A percentile compares a stretch with the other conserved stretches of the same genome.
These are phyloP conservation scores for Chaetoceros tenuissimus DNA, from an alignment of 108 stramenopile genomes.

Conservation along the genomic window DNA sequence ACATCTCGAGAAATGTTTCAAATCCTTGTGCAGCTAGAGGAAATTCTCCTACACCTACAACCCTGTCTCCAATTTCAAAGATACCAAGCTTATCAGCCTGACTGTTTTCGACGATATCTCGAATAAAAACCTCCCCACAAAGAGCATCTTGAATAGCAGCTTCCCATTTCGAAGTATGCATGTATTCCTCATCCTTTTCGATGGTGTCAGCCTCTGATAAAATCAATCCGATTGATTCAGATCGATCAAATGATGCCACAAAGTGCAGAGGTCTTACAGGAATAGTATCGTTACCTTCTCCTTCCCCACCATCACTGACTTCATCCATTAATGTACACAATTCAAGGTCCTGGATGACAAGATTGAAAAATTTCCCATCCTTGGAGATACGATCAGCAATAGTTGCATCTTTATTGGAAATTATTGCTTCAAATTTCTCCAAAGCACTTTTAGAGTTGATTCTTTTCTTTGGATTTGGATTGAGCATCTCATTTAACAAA, in stretches of 20 bases:
- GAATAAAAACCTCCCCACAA: slow-evolving; percentile 65
- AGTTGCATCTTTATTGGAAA: slow-evolving; percentile 4
- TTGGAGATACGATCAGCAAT: slow-evolving; percentile 16
- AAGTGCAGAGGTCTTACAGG: slow-evolving; percentile 68
- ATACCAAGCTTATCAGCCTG: slow-evolving; percentile 63
- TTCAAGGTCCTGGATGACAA: slow-evolving; percentile 49
- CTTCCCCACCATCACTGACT: slow-evolving; percentile 10
- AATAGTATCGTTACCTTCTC: slow-evolving; percentile 1
- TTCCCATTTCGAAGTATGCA: slow-evolving; percentile 24
- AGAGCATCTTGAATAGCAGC: slow-evolving; percentile 43
- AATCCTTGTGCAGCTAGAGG: slow-evolving; percentile 59
- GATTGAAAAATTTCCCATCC: slow-evolving; percentile 42
- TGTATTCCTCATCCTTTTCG: slow-evolving; percentile 25
- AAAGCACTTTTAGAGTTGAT: slow-evolving; percentile 43
- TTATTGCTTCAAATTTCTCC: slow-evolving; percentile 22
- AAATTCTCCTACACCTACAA: slow-evolving; percentile 67
- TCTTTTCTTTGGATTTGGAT: slow-evolving; percentile 38
- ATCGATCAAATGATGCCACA: slow-evolving; percentile 65
- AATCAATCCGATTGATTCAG: slow-evolving; percentile 43
- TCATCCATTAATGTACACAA: slow-evolving; percentile 19
- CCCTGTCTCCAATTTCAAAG: slow-evolving; percentile 71
- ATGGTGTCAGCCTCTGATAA: slow-evolving; percentile 44
- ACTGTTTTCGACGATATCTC: slow-evolving; percentile 39
- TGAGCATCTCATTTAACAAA: slow-evolving; percentile 45
- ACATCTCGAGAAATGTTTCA: slow-evolving; percentile 52